Base-by-base conservation (phyloP, 169 alveolate species). In the Besnoitia besnoiti region DNA sequence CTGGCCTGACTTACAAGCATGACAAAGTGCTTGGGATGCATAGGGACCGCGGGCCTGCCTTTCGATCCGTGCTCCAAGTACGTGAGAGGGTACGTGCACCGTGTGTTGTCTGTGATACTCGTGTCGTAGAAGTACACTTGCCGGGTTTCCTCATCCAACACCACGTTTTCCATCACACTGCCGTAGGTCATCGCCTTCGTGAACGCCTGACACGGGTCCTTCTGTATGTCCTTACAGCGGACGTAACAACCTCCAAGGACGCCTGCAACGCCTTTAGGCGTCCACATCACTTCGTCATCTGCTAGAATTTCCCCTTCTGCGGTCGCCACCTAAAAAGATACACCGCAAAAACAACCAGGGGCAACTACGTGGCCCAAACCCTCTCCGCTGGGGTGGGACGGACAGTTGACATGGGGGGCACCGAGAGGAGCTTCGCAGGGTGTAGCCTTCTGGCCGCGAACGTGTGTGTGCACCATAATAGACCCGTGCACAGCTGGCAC, bases 201-300 rank as follows among this genome's bases (percentile, higher is more conserved):
- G 35, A 99, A 98, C 95, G 98, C 99, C 4, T 99, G 99, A 94
- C 98, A 99, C 85, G 96, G 97, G 90, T 96, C 99, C 50, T 24
- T 90, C 2, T 88, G 16, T 4, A 89, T 84, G 40, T 90, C 90
- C n/a, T 67, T 67, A 42, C 93, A 90, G 35, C 55, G 85, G 5
- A 92, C 93, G 80, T 98, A 98, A 96, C 99, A 98, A 37, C 99
- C 99, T 75, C 99, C 99, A 95, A 98, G 99, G 88, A 99, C 97
- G 97, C 98, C 98, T 96, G 98, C 98, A 67, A 98, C 97, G 19
- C 99, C 99, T 51, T 94, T 95, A 85, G 97, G 98, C 12, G 99
- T 97, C 99, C 99, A 99, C 84, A 98, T 98, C 93, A 98, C 99
- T 95, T 99, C 99, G 89, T 98, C 99, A 94, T 99, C 99, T 40